Percentiles rank a stretch among this genome's conserved stretches.
These are phyloP conservation scores for Solanum hybrid DNA, from an alignment of 305 asterid species.

Conservation along the genomic window DNA sequence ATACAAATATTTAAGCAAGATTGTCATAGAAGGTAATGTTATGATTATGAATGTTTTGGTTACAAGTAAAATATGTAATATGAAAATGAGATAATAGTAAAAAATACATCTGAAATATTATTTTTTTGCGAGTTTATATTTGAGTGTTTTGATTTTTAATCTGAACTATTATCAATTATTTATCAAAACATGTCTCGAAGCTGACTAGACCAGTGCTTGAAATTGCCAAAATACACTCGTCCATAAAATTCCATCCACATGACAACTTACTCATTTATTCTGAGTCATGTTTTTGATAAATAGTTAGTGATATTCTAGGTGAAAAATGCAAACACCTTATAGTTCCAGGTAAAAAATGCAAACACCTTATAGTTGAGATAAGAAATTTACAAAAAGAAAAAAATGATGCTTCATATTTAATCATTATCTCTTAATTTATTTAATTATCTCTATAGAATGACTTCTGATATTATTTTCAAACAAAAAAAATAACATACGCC, in stretches of 20 bases:
- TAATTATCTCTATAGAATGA: neutral
- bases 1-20: neutral
- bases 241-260: neutral
- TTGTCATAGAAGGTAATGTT: neutral
- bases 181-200: no score
- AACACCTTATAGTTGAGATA: neutral
- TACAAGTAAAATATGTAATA: no score
- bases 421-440: neutral
- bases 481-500: neutral
- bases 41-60: neutral
- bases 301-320: neutral
- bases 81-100: neutral
- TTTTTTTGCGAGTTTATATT: no score
- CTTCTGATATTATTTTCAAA: neutral
- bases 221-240: neutral
- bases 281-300: no score
- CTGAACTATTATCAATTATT: no score
- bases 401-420: neutral
- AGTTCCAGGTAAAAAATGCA: no score
- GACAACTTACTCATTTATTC: neutral
- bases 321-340: no score
- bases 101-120: no score
- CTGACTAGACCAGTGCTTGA: neutral
- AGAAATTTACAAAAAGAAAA: neutral
- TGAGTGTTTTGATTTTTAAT: no score